Conservation (phyloP, 345 rosid species). For the Barbarea vulgaris region DNA sequence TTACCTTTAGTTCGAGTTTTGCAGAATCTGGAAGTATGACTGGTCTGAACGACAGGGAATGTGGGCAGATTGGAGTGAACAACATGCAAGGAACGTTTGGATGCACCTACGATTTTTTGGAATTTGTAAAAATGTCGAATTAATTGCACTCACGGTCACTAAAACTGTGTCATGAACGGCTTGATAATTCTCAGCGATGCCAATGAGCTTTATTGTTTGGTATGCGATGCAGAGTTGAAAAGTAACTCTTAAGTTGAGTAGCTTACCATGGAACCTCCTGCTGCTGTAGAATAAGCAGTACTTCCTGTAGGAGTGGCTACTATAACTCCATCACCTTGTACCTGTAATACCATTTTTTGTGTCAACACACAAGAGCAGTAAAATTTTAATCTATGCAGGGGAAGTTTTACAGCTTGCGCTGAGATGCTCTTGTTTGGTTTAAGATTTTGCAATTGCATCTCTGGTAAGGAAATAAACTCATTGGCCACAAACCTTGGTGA, state of each 20-base stretch:
- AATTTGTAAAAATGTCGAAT: not conserved
- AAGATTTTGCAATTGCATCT: not conserved
- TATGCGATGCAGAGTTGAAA: not conserved
- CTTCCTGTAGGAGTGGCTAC: constrained; percentile 99
- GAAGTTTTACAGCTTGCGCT: not conserved
- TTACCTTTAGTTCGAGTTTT: constrained; percentile 85
- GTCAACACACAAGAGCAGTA: constrained; percentile 9
- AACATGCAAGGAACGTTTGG: constrained; percentile 99
- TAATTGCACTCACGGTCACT: not conserved
- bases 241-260: not conserved
- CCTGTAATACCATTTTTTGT: constrained; percentile 49
- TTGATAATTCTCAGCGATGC: constrained; percentile 7
- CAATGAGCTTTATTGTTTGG: not conserved
- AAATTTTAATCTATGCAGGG: not conserved
- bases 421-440: not conserved
- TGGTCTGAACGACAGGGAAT: constrained; percentile 96
- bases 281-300: constrained; percentile 98
- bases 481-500: constrained; percentile 73
- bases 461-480: not conserved
- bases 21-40: constrained; percentile 99
- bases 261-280: constrained; percentile 98
- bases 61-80: constrained; percentile 97
- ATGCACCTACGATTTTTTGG: constrained; percentile 70
- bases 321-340: constrained; percentile 99
- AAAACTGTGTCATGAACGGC: not conserved